Evolutionary conservation across 164 flowering plant genomes (phyloP), one percentile per base, ranked within the genome.

Genomic region (Chimonanthus praecox): DNA sequence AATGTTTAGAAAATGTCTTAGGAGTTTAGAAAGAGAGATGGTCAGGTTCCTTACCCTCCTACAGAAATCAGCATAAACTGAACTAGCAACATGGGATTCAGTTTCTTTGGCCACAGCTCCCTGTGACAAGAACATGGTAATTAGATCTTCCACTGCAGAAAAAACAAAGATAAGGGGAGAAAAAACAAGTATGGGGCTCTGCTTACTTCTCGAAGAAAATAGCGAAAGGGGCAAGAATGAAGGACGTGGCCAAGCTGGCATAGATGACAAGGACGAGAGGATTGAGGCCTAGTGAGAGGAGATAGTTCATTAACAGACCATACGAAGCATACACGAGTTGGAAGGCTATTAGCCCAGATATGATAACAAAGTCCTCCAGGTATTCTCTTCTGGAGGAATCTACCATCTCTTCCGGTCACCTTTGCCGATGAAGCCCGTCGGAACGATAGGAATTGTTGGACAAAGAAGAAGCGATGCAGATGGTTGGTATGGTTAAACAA

Each of bases 41-140:
- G 11, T 9, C 50, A 46, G 15, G 58, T 11, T 72, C 13, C 79
- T 71, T 82, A 94, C 97, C 98, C 97, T 67, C 82, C 84, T 48
- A 88, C 78, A 49, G 96, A 69, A 74, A 92, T 81, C 21, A 89
- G 67, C 75, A 90, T 7, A 61, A 94, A 73, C 80, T 90, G 89
- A 67, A 84, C 67, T 45, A 83, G 10, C 82, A 92, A 73, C 80
- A 82, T 85, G 21, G 74, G 70, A 18, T 76, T 81, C 20, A 90
- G 58, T 72, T 81, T 76, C 70, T 67, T 74, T 0, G 97, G 97
- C 96, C 98, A 92, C 64, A 78, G 73, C 7, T 74, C 80, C 86
- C 97, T 94, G 85, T 83, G 61, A 46, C 20, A 18, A 58, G 20
- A 5, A 51, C 46, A 66, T n/a, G 61, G 67, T 44, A 5, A 62